Conservation (phyloP, 2,329 filamentous ascomycete species). For the Fusarium sarcochroum region DNA sequence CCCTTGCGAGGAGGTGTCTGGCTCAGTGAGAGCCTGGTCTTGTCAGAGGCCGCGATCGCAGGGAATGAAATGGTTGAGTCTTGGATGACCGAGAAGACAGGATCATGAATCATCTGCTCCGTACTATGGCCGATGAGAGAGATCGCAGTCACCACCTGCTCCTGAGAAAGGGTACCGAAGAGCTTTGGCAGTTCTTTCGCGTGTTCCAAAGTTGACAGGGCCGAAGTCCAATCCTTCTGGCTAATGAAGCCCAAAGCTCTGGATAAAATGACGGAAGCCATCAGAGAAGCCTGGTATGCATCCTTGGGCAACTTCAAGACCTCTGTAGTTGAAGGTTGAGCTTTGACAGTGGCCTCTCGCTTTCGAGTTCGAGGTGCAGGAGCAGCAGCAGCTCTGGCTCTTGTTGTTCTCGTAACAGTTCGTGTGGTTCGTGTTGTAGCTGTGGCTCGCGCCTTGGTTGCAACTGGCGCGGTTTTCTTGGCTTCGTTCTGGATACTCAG, state of each 20-base stretch:
- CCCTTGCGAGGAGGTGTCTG: constrained; percentile 56
- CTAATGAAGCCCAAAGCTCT: constrained; percentile 62
- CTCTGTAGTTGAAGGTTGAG: constrained; percentile 41
- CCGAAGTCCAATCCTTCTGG: constrained; percentile 70
- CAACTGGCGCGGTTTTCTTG: constrained; percentile 31
- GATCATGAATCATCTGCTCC: constrained; percentile 81
- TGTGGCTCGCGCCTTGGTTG: constrained; percentile 34
- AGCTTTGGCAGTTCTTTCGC: constrained; percentile 61
- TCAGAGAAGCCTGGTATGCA: constrained; percentile 55
- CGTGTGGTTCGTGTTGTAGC: constrained; percentile 46
- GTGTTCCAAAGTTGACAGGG: constrained; percentile 68
- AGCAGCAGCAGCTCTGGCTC: constrained; percentile 38
- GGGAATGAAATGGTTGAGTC: constrained; percentile 94
- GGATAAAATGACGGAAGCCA: constrained; percentile 54
- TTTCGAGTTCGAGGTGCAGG: constrained; percentile 37
- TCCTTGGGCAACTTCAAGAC: constrained; percentile 48
- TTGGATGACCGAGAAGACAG: constrained; percentile 89
- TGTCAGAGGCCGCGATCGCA: constrained; percentile 68
- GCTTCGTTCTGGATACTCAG: constrained; percentile 13
- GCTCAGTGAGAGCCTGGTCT: constrained; percentile 52
- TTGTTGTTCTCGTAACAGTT: constrained; percentile 47
- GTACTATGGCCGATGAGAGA: constrained; percentile 78
- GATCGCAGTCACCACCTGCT: constrained; percentile 75
- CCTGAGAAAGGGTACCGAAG: constrained; percentile 57
- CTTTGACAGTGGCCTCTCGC: constrained; percentile 43